Evolutionary conservation across 495 filamentous ascomycete species (phyloP), one percentile per base, ranked within the genome.

Genomic region (Penicillium fimorum): DNA sequence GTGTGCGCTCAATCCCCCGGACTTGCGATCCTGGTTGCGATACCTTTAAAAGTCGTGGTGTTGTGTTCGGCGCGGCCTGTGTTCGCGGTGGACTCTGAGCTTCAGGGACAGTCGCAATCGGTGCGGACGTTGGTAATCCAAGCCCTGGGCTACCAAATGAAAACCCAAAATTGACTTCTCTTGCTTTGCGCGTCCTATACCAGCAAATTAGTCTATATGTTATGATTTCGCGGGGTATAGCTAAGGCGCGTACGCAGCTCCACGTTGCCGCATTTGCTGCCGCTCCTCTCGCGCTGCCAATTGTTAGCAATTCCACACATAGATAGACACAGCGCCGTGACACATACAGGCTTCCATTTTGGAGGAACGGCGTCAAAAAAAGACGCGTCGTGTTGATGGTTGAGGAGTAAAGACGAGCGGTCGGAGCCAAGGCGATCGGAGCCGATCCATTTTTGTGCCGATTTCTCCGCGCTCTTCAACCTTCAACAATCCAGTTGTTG

Each of bases 211-310:
- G 69, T 50, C 47, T 47, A 50, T 50, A 27, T 57, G 52, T 53
- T 63, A 53, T 61, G 53, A 42, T 65, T 62, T 65, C 63, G 70
- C 71, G 68, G 65, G 61, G 67, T 66, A 60, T 56, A 67, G 43
- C 33, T 22, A 54, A 47, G 53, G 61, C 63, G 67, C 77, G 64
- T 78, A 83, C 80, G 71, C 81, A 68, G 81, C 80, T 69, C 81
- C 81, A 64, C 81, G 79, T 70, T 82, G 79, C 60, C 81, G 81
- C 77, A 82, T 82, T 64, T 79, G 72, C 68, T 70, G 71, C 63
- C 79, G 76, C 69, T 83, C 79, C 65, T 81, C 70, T 68, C 81
- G 75, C 67, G 76, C 78, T 79, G 54, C 53, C 57, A 44, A 48
- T 57, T 5, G 56, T 72, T 70, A 72, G 61, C 45, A 59, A 42